phyloP scores from a whole-genome alignment of 2,329 filamentous ascomycete genomes.

The Lomentospora prolificans region DNA sequence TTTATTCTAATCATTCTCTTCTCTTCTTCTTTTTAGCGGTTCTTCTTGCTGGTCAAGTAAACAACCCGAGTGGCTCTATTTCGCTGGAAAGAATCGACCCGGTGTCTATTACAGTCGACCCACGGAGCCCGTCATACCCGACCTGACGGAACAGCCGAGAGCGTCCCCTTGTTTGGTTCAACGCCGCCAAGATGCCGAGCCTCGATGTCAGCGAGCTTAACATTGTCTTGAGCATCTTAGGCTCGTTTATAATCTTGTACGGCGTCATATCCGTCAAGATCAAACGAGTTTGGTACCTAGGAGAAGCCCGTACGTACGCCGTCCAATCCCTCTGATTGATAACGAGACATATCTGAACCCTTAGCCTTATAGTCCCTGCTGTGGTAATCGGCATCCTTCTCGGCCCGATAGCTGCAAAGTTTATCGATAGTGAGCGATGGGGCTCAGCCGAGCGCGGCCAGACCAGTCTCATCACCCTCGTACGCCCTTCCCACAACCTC shows the following conservation, averaged over 20 bases:
- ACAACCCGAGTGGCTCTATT: neutral
- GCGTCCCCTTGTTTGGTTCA: neutral
- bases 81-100: neutral
- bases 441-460: conserved; percentile 22
- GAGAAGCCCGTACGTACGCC: conserved; percentile 40
- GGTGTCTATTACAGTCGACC: neutral
- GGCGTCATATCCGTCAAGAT: conserved; percentile 42
- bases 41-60: neutral
- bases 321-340: neutral
- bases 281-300: conserved; percentile 42
- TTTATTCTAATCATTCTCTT: neutral
- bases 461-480: conserved; percentile 28
- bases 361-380: conserved; percentile 36
- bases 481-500: conserved; percentile 11
- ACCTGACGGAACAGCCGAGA: neutral
- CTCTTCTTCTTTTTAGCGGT: neutral
- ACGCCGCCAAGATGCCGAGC: conserved; percentile 14
- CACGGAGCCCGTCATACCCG: neutral
- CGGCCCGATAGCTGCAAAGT: conserved; percentile 43
- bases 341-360: neutral
- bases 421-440: conserved; percentile 36
- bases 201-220: conserved; percentile 16
- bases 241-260: conserved; percentile 36
- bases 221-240: conserved; percentile 14
- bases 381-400: conserved; percentile 42